These are phyloP conservation scores for Xylaria castorea DNA, from an alignment of 495 filamentous ascomycete species.

Conservation along the genomic window DNA sequence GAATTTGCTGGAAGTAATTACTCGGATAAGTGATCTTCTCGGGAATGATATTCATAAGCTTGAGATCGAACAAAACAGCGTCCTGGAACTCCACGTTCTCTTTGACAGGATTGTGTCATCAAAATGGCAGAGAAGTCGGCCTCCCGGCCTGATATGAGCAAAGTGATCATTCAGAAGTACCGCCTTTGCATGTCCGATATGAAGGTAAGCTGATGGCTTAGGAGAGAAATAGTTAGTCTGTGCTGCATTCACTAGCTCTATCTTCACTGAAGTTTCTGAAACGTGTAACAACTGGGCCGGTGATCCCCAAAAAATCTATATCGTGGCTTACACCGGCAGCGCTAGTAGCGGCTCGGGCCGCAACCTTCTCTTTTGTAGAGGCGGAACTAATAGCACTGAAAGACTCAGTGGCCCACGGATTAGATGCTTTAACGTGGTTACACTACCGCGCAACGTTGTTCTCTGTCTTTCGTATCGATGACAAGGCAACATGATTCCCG, in stretches of 20 bases:
- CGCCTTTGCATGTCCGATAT: slow-evolving; percentile 93
- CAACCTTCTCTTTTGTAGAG: slow-evolving; percentile 57
- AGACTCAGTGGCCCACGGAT: slow-evolving; percentile 52
- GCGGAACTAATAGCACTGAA: slow-evolving; percentile 34
- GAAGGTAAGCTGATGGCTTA: slow-evolving; percentile 86
- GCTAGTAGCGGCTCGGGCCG: slow-evolving; percentile 59
- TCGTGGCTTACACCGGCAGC: slow-evolving; percentile 78
- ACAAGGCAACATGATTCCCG: neutral
- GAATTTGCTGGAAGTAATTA: slow-evolving; percentile 82
- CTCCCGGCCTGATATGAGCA: slow-evolving; percentile 76
- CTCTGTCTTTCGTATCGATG: neutral
- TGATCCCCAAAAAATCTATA: slow-evolving; percentile 72
- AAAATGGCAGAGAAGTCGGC: slow-evolving; percentile 73
- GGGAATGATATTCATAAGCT: slow-evolving; percentile 79
- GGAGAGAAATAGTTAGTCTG: too few relatives aligned
- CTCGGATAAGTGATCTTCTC: slow-evolving; percentile 72
- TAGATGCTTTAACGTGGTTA: slow-evolving; percentile 70
- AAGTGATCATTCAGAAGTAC: slow-evolving; percentile 87
- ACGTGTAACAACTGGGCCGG: slow-evolving; percentile 69
- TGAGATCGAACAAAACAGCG: slow-evolving; percentile 73
- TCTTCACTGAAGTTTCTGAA: too few relatives aligned
- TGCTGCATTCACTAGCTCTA: too few relatives aligned
- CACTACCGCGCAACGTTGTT: slow-evolving; percentile 71
- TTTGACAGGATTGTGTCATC: slow-evolving; percentile 83
- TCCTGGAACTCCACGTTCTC: slow-evolving; percentile 77